Percentiles rank a stretch among this genome's conserved stretches.
Evolutionary conservation across 2,329 filamentous ascomycete genomes (phyloP).

Genomic region (Colletotrichum cuscutae): DNA sequence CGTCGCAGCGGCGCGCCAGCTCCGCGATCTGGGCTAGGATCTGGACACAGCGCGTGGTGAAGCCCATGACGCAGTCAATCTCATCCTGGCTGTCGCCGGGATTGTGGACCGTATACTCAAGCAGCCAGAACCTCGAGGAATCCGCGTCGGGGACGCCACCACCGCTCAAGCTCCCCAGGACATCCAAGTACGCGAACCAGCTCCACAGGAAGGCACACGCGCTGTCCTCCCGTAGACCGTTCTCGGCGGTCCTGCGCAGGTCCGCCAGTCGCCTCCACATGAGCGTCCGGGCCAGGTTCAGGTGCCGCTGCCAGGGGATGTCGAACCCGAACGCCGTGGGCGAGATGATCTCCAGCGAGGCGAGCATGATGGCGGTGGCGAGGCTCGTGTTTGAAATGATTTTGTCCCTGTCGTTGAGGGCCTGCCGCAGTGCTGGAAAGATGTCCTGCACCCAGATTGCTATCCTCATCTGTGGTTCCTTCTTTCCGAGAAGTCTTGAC

Average conservation of each 20-base stretch:
- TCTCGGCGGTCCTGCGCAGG: slow-evolving; percentile 40
- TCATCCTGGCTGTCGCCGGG: slow-evolving; percentile 68
- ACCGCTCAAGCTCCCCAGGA: slow-evolving; percentile 78
- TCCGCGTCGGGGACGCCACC: slow-evolving; percentile 57
- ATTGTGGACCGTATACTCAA: slow-evolving; percentile 62
- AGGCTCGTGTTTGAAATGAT: slow-evolving; percentile 79
- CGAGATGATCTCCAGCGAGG: slow-evolving; percentile 85
- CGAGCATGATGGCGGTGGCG: slow-evolving; percentile 86
- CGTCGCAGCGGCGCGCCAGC: slow-evolving; percentile 75
- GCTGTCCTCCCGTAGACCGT: slow-evolving; percentile 62
- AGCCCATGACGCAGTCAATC: slow-evolving; percentile 85
- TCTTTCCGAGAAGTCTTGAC: slow-evolving; percentile 77
- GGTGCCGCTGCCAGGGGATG: slow-evolving; percentile 83
- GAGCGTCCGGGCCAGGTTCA: slow-evolving; percentile 79
- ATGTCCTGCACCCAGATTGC: slow-evolving; percentile 83
- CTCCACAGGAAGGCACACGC: slow-evolving; percentile 80
- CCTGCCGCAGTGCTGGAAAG: slow-evolving; percentile 76
- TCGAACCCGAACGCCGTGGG: slow-evolving; percentile 84
- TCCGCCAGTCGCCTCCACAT: slow-evolving; percentile 70
- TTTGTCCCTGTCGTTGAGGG: slow-evolving; percentile 69
- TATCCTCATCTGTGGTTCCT: slow-evolving; percentile 81
- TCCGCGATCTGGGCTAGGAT: slow-evolving; percentile 79
- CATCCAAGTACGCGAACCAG: slow-evolving; percentile 88
- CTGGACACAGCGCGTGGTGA: slow-evolving; percentile 76
- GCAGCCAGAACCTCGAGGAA: slow-evolving; percentile 61